These are phyloP conservation scores for Tuber borchii DNA, from an alignment of 495 filamentous ascomycete species.

Conservation along the genomic window DNA sequence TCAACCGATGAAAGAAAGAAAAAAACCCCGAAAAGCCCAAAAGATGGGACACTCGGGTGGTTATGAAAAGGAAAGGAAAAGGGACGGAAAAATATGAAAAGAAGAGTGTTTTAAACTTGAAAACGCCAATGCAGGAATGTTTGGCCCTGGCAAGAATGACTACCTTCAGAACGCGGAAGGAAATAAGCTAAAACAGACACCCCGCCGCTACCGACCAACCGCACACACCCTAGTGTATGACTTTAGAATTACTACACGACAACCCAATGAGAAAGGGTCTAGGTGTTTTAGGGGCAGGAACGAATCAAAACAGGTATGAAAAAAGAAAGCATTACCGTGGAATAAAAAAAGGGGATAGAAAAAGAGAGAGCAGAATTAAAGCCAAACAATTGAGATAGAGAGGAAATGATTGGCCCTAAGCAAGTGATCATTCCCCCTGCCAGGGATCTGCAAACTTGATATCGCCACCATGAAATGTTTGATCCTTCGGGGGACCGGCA, in stretches of 20 bases:
- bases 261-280: neutral
- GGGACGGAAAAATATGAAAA: neutral
- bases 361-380: neutral
- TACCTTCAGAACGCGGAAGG: neutral
- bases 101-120: neutral
- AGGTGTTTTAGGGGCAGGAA: neutral
- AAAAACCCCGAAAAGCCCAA: neutral
- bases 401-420: neutral
- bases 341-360: neutral
- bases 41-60: neutral
- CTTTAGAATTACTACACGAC: neutral
- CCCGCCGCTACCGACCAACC: neutral
- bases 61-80: neutral
- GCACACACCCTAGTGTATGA: neutral
- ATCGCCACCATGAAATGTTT: slow-evolving; percentile 25
- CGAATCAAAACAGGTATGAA: neutral
- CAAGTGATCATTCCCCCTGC: neutral
- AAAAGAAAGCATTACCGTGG: neutral
- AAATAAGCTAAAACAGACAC: neutral
- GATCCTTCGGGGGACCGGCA: neutral
- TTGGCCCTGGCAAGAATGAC: neutral
- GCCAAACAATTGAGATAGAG: neutral
- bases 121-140: neutral
- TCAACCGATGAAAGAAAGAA: neutral
- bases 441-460: slow-evolving; percentile 22